Evolutionary conservation across 75 land plant genomes (phyloP).

Genomic region (Ceratopteris richardii): DNA sequence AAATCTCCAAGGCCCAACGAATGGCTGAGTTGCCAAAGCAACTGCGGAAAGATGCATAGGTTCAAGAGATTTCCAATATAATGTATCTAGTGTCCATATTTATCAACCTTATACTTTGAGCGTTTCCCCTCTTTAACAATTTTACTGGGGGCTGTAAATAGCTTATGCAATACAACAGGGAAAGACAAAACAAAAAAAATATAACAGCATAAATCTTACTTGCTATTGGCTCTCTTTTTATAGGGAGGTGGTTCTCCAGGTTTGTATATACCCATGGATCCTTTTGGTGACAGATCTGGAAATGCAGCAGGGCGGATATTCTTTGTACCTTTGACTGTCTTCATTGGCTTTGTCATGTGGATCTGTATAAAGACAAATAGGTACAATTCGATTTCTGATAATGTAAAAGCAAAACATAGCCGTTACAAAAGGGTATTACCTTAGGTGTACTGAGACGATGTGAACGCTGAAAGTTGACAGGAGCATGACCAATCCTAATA

Average conservation of each 20-base stretch:
- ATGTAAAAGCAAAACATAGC: slow-evolving; percentile 1
- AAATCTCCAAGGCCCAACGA: too few species aligned
- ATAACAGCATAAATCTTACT: slow-evolving; percentile 9
- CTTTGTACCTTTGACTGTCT: slow-evolving; percentile 28
- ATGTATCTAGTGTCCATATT: neutral
- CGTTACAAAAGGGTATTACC: slow-evolving; percentile 9
- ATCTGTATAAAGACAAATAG: neutral
- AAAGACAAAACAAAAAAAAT: too few species aligned
- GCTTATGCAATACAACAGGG: neutral
- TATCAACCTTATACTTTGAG: too few species aligned
- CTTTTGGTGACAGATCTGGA: slow-evolving; percentile 31
- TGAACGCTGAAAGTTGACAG: slow-evolving; percentile 9
- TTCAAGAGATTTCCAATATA: neutral
- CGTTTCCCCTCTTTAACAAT: too few species aligned
- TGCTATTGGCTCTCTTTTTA: slow-evolving; percentile 34
- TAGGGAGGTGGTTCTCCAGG: slow-evolving; percentile 37
- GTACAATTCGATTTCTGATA: neutral
- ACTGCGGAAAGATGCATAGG: too few species aligned
- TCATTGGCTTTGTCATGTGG: slow-evolving; percentile 6
- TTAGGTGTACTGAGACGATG: slow-evolving; percentile 23
- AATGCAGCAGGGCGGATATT: slow-evolving; percentile 19
- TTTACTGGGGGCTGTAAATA: neutral
- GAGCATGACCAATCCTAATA: neutral
- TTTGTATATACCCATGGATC: slow-evolving; percentile 16
- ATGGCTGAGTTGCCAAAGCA: too few species aligned